Evolutionary conservation across 1,284 basidiomycete species (phyloP), one percentile per base, ranked within the genome.

Genomic region (Cryptococcus sp.): DNA sequence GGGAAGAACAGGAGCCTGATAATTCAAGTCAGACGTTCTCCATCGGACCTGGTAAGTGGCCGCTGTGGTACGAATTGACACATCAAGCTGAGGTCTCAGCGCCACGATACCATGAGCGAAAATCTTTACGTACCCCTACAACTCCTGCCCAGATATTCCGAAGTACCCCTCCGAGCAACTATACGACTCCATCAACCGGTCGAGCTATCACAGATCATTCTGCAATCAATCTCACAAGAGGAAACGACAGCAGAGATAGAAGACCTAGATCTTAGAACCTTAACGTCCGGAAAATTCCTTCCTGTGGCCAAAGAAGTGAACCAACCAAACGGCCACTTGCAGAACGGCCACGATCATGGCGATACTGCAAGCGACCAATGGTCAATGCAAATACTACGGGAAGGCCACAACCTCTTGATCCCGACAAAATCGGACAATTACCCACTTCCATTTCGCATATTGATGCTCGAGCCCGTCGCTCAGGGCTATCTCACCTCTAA

Each of bases 321-420:
- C n/a, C n/a, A n/a, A n/a, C n/a, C 28, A 28, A 28, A 28, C 88
- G 4, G 91, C 96, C 18, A 85, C 83, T 70, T 91, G 63, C 22
- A 69, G 19, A 41, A 41, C 18, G 3, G 24, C 19, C 34, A 23
- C 14, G 7, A 19, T 1, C 13, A 41, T 48, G 11, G 45, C 21
- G 18, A 39, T 45, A 23, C 32, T 21, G 10, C 46, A 13, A 55
- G 50, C 25, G 4, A 13, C 16, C 2, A 13, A 18, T 5, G n/a
- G 7, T 34, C 41, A 21, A 43, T 44, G 14, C 57, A 49, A n/a
- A 61, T 67, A n/a, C 46, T 68, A 13, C 55, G 63, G 3, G 50
- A 64, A 52, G 60, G 58, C 44, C 51, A 52, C 13, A 40, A 46
- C 34, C 4, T 60, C 46, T 40, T 43, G 31, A 48, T 52, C 25